These are phyloP conservation scores for Oryza coarctata DNA, from an alignment of 176 grass and related monocot genomes.

Conservation along the genomic window DNA sequence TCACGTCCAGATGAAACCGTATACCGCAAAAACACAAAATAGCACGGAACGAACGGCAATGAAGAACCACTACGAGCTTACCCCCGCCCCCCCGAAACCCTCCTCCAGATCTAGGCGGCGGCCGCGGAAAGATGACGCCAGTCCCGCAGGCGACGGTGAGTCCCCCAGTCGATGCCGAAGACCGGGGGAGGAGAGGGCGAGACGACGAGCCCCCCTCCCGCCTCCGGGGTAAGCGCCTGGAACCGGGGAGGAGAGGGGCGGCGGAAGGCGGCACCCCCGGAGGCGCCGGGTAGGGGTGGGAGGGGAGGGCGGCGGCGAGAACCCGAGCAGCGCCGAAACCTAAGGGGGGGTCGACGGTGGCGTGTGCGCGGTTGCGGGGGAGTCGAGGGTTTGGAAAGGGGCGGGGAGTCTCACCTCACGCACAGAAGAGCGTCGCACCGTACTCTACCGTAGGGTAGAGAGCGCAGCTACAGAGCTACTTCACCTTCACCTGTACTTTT, in stretches of 20 bases:
- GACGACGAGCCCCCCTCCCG: no score
- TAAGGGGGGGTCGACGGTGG: neutral
- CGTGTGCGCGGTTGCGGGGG: neutral
- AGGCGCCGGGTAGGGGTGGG: no score
- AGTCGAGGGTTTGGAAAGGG: neutral
- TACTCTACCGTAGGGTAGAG: no score
- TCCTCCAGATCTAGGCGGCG: neutral
- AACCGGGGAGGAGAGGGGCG: neutral
- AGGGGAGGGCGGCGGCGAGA: neutral
- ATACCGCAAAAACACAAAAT: neutral
- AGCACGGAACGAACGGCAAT: neutral
- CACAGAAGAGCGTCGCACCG: neutral
- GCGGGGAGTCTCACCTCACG: no score
- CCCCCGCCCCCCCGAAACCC: neutral
- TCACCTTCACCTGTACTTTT: no score
- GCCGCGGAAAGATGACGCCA: neutral
- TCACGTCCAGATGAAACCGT: neutral
- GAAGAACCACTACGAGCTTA: neutral
- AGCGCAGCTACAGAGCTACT: no score
- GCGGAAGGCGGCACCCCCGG: neutral
- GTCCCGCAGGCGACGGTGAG: no score
- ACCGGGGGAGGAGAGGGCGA: neutral
- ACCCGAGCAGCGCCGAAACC: no score
- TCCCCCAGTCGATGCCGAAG: neutral
- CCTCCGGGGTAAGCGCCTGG: neutral